Conservation (phyloP, 2,329 filamentous ascomycete species). For the Trichoderma lentiforme region DNA sequence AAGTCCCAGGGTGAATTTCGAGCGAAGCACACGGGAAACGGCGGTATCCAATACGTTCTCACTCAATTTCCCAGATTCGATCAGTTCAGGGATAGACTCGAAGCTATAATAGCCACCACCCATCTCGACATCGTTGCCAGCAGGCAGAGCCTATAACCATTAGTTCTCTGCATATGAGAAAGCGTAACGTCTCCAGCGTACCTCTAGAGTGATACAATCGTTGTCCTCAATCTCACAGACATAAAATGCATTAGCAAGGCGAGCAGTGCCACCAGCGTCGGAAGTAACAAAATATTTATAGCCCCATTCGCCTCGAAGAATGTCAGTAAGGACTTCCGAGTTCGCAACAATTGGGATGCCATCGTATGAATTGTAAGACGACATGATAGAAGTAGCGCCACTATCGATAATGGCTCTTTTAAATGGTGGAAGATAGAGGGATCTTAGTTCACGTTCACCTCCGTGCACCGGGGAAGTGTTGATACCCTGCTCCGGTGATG, state of each 20-base stretch:
- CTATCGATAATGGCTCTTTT: constrained; percentile 9
- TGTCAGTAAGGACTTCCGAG: neutral
- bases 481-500: neutral
- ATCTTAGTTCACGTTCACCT: neutral
- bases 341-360: neutral
- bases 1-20: neutral
- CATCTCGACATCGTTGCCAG: constrained; percentile 8
- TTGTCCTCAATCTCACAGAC: neutral
- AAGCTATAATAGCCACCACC: constrained; percentile 7
- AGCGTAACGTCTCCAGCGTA: neutral
- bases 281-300: constrained; percentile 2
- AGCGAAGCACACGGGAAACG: neutral
- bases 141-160: neutral
- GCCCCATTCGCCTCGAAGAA: neutral
- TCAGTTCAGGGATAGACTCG: neutral
- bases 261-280: constrained; percentile 6
- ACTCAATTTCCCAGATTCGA: neutral
- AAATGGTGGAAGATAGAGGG: neutral
- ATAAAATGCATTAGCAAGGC: constrained; percentile 2
- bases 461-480: constrained; percentile 4
- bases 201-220: constrained; percentile 7
- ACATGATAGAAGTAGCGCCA: constrained; percentile 8
- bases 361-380: constrained; percentile 9
- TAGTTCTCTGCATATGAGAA: neutral
- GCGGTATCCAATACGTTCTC: neutral